phyloP scores from a whole-genome alignment of 768 basidiomycete species.

The Clitopilus hobsonii region DNA sequence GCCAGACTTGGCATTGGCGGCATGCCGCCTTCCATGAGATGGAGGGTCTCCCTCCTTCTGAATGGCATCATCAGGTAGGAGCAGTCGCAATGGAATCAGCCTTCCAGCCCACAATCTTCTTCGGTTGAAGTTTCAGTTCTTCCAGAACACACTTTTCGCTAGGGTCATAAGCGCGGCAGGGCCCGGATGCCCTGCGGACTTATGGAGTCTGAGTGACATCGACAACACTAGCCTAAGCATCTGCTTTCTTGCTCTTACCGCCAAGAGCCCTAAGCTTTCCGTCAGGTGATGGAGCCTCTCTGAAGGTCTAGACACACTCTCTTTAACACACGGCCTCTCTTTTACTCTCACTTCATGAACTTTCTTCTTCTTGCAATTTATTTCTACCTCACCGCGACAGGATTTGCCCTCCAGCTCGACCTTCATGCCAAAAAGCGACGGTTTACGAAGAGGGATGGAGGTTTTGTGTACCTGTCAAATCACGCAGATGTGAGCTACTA shows the following conservation, averaged over 20 bases:
- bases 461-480: conserved; percentile 23
- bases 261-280: conserved; percentile 2
- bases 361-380: conserved; percentile 5
- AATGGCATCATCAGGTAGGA: too few relatives aligned
- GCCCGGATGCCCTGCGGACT: background rate
- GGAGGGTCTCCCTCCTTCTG: too few relatives aligned
- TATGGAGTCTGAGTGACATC: background rate
- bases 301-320: conserved; percentile 5
- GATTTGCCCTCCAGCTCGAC: conserved; percentile 12
- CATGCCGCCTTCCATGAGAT: too few relatives aligned
- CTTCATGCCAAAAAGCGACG: conserved; percentile 11
- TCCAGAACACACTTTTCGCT: background rate
- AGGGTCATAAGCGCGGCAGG: background rate
- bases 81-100: too few relatives aligned
- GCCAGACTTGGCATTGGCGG: too few relatives aligned
- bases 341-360: conserved; percentile 7
- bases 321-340: conserved; percentile 2
- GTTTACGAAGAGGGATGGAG: conserved; percentile 9
- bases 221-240: background rate
- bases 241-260: background rate
- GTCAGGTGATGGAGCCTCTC: conserved; percentile 6
- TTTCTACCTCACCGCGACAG: conserved; percentile 3
- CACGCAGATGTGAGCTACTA: conserved; percentile 35
- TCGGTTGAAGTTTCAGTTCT: too few relatives aligned
- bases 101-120: background rate